Conservation (phyloP, 2,329 filamentous ascomycete genomes). For the Fusarium duplospermum region DNA sequence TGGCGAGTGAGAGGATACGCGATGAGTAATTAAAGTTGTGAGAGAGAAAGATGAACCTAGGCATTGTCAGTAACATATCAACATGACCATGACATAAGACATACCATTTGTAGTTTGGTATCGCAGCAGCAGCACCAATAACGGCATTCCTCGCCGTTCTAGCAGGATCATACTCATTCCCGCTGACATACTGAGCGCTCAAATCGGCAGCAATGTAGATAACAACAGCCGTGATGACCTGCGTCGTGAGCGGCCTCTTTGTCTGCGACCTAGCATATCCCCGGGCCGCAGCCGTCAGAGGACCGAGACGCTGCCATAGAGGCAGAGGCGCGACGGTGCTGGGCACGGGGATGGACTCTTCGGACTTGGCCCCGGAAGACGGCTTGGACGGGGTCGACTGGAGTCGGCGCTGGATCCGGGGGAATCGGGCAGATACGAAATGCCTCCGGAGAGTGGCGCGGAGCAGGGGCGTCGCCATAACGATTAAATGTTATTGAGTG, state of each 20-base stretch:
- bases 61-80: not conserved
- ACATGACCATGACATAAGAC: conserved; percentile 24
- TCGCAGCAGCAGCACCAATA: conserved; percentile 78
- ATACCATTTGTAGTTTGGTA: conserved; percentile 87
- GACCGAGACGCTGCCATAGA: conserved; percentile 69
- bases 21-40: conserved; percentile 87
- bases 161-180: conserved; percentile 72
- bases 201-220: conserved; percentile 85
- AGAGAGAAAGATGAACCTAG: conserved; percentile 82
- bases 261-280: conserved; percentile 79
- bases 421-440: conserved; percentile 11
- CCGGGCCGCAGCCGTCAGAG: conserved; percentile 63
- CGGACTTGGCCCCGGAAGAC: conserved; percentile 10
- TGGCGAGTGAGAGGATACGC: conserved; percentile 74
- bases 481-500: not conserved
- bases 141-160: conserved; percentile 78
- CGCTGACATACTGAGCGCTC: conserved; percentile 77
- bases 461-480: conserved; percentile 35
- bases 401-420: conserved; percentile 31
- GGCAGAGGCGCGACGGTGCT: conserved; percentile 47
- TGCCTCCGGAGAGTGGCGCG: conserved; percentile 30
- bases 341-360: conserved; percentile 32
- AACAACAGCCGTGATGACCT: conserved; percentile 78
- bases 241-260: conserved; percentile 80
- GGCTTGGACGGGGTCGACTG: conserved; percentile 21